Base-by-base conservation (phyloP, 805 yeast genomes). In the Starmerella stigmatis region DNA sequence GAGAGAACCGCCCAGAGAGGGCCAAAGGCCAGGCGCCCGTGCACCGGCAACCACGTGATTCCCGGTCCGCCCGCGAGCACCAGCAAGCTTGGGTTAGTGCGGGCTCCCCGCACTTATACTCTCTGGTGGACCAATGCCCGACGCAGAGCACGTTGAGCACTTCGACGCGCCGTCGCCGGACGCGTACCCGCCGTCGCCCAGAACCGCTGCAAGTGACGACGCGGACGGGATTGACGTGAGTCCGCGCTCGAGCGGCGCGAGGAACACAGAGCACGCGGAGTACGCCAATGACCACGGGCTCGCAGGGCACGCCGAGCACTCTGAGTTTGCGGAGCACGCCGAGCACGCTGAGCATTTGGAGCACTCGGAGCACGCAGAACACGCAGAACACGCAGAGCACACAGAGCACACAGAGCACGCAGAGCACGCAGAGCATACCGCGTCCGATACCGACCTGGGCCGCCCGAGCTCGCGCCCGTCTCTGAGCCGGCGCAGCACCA, bases 401-500 rank as follows among this genome's bases (percentile, higher is more conserved):
- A 7, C 37, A 2, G 44, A 35, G 42, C 38, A 29, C 10, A 45
- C 41, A 4, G 49, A 46, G 22, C 41, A 46, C 16, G 39, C 34
- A 7, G 50, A 44, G 41, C 37, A 31, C 28, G 45, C 27, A 12
- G 38, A 44, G 43, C 41, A 19, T 11, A 17, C 23, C 41, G 6
- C 20, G 22, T 6, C 5, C 11, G 20, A 31, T 11, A 7, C 20
- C 10, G 35, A 16, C n/a, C n/a, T n/a, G 9, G 22, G 12, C 21
- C 19, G 6, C 9, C 13, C 27, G 31, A 31, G 37, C 21, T 17
- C 28, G 17, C 49, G 53, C 19, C 54, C 52, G 4, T 30, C 42
- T 2, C 19, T 48, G 26, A 36, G 51, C 32, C 52, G 57, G 5
- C 47, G 56, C 10, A 47, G 52, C 46, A 55, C 57, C 15, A 41